These are phyloP conservation scores for Infundibulicybe gibba DNA, from an alignment of 768 basidiomycete species.

Conservation along the genomic window DNA sequence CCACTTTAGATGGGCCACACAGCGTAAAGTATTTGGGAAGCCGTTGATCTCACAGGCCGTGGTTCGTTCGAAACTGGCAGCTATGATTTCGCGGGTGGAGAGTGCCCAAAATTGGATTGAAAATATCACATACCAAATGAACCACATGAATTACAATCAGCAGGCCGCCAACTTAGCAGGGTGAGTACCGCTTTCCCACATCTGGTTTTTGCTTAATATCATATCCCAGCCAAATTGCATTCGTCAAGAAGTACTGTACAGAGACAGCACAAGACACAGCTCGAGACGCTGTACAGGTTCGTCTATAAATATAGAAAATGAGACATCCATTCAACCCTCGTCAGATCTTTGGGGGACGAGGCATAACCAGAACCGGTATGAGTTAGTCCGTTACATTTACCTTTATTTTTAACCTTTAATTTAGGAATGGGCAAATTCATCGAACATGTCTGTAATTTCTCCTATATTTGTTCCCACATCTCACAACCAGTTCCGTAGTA, in stretches of 20 bases:
- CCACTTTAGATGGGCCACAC: constrained; percentile 59
- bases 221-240: constrained; percentile 52
- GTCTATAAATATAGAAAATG: not conserved
- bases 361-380: constrained; percentile 70
- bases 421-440: constrained; percentile 62
- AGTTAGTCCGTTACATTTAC: not conserved
- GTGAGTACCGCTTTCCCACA: constrained; percentile 24
- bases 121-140: constrained; percentile 84
- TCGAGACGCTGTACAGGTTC: constrained; percentile 37
- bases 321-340: constrained; percentile 36
- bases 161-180: constrained; percentile 73
- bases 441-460: constrained; percentile 51
- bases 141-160: constrained; percentile 77
- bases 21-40: constrained; percentile 89
- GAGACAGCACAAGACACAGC: constrained; percentile 61
- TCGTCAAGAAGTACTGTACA: constrained; percentile 69
- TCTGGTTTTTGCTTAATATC: not conserved
- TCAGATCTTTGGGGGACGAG: constrained; percentile 83
- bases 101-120: constrained; percentile 74
- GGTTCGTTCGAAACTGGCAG: constrained; percentile 81
- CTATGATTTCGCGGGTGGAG: constrained; percentile 76
- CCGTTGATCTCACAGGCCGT: constrained; percentile 79
- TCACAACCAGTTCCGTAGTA: constrained; percentile 26
- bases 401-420: not conserved
- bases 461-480: not conserved